A percentile compares a stretch with the other conserved stretches of the same genome.
Conservation (phyloP, 495 filamentous ascomycete genomes). For the Aspergillus wentii region DNA sequence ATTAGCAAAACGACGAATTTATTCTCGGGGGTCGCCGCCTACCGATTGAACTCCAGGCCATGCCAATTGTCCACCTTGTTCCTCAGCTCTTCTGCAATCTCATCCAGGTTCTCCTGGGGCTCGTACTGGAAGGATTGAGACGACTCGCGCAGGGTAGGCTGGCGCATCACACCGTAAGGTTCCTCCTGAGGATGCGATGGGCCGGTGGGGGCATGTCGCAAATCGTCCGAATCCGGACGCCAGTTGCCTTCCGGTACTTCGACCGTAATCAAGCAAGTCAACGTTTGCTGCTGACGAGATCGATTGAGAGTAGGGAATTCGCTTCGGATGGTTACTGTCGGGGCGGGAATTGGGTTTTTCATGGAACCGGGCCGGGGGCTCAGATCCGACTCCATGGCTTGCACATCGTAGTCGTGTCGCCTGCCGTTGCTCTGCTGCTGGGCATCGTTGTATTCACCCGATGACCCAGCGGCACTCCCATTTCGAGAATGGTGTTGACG, state of each 20-base stretch:
- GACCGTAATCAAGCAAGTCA: conserved; percentile 92
- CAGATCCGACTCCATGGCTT: conserved; percentile 89
- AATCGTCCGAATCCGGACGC: conserved; percentile 78
- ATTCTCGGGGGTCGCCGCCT: conserved; percentile 17
- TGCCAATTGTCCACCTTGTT: conserved; percentile 96
- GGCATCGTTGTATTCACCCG: conserved; percentile 70
- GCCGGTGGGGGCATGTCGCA: conserved; percentile 59
- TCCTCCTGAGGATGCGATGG: conserved; percentile 48
- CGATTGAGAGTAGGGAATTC: conserved; percentile 93
- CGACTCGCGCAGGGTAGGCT: conserved; percentile 26
- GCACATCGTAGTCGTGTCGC: conserved; percentile 91
- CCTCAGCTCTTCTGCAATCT: conserved; percentile 82
- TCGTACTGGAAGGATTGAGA: conserved; percentile 37
- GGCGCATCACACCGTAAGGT: conserved; percentile 24
- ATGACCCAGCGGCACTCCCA: conserved; percentile 69
- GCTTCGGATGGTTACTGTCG: conserved; percentile 86
- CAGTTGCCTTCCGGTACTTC: conserved; percentile 93
- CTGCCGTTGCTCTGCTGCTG: conserved; percentile 42
- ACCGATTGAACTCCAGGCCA: conserved; percentile 91
- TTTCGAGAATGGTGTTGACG: conserved; percentile 60
- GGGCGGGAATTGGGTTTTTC: conserved; percentile 90
- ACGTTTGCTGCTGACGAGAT: conserved; percentile 88
- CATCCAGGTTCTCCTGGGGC: conserved; percentile 64
- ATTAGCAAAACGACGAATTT: conserved; percentile 7
- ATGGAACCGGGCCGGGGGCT: conserved; percentile 61